A percentile compares a stretch with the other conserved stretches of the same genome.
Conservation (phyloP, 2,329 filamentous ascomycete genomes). For the Septoria linicola region DNA sequence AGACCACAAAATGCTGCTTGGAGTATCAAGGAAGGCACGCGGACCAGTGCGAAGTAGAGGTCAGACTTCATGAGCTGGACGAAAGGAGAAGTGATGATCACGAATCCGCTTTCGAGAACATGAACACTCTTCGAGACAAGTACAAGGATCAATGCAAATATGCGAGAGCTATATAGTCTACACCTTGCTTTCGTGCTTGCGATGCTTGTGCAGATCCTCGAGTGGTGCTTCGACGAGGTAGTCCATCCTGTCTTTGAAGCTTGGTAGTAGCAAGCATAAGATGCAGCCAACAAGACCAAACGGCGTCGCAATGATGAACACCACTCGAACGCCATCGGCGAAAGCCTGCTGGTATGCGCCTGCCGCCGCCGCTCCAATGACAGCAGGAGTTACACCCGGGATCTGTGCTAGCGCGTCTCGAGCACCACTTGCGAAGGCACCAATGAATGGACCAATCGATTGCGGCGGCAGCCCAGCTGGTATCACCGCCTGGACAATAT, state of each 20-base stretch:
- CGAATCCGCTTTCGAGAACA: too few relatives aligned
- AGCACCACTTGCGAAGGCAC: conserved; percentile 32
- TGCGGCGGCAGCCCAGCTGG: conserved; percentile 41
- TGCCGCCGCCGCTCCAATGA: conserved; percentile 18
- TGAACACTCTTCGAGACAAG: too few relatives aligned
- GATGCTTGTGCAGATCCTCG: conserved; percentile 9
- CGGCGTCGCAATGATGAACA: conserved; percentile 35
- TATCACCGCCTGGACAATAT: conserved; percentile 39
- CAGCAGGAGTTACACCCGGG: conserved; percentile 35
- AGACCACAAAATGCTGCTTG: too few relatives aligned
- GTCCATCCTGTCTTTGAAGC: conserved; percentile 18
- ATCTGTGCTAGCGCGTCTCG: conserved; percentile 31
- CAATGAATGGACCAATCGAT: conserved; percentile 38
- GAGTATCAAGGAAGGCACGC: too few relatives aligned
- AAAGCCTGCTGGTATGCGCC: not conserved
- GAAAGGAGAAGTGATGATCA: too few relatives aligned
- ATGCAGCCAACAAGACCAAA: conserved; percentile 22
- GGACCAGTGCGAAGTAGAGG: too few relatives aligned
- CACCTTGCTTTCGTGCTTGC: not conserved
- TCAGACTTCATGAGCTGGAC: too few relatives aligned
- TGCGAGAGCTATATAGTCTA: too few relatives aligned
- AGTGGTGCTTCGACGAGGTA: conserved; percentile 18
- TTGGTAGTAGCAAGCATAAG: conserved; percentile 17
- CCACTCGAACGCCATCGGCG: conserved; percentile 33
- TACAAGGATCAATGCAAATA: too few relatives aligned